Evolutionary conservation across 192 early-diverging fungal genomes (phyloP).

Genomic region (Coemansia sp.): DNA sequence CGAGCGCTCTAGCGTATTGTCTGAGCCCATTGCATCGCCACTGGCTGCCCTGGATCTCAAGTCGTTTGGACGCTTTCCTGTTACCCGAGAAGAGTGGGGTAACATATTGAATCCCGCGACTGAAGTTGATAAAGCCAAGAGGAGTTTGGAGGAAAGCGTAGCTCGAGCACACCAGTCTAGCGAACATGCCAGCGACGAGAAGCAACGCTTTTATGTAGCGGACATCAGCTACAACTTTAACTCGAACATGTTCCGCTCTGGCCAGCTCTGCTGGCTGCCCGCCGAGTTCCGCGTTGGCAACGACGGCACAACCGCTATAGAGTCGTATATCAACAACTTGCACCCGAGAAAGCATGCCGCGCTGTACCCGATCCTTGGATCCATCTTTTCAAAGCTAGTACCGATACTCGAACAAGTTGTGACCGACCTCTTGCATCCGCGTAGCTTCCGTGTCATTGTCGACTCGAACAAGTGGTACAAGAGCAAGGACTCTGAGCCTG

Average conservation of each 20-base stretch:
- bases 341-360: slow-evolving; percentile 57
- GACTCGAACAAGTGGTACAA: slow-evolving; percentile 26
- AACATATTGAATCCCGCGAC: background rate
- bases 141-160: background rate
- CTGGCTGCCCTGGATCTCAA: slow-evolving; percentile 27
- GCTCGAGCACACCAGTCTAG: background rate
- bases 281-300: slow-evolving; percentile 60
- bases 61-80: slow-evolving; percentile 32
- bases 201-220: slow-evolving; percentile 3
- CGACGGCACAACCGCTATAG: slow-evolving; percentile 49
- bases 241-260: background rate
- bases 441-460: slow-evolving; percentile 2
- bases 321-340: slow-evolving; percentile 78
- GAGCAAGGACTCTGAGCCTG: slow-evolving; percentile 8
- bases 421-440: slow-evolving; percentile 30
- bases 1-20: slow-evolving; percentile 15
- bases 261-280: slow-evolving; percentile 62
- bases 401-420: slow-evolving; percentile 66
- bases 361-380: slow-evolving; percentile 58
- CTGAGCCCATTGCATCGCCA: slow-evolving; percentile 28
- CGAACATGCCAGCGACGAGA: background rate
- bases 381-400: slow-evolving; percentile 58
- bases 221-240: background rate
- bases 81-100: slow-evolving; percentile 16
- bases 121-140: background rate